Base-by-base conservation (phyloP, 2,329 filamentous ascomycete species). In the Diaporthe sp. region DNA sequence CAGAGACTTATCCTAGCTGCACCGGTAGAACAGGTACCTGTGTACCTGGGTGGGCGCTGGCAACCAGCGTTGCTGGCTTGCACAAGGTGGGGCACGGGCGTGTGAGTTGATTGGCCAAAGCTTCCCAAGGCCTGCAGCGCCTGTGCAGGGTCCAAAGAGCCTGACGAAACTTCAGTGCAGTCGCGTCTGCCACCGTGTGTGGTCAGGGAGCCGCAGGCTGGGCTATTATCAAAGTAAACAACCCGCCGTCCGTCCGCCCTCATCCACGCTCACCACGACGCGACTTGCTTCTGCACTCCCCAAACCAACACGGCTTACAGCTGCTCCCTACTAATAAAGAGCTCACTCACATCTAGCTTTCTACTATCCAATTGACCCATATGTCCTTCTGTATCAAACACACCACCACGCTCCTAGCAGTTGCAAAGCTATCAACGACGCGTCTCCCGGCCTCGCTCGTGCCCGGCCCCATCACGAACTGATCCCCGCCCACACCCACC, bases 401-500 rank as follows among this genome's bases (percentile, higher is more conserved):
- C 17, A 37, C 34, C 47, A 31, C 22, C 55, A 28, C 25, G 63
- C 49, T 47, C 68, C 73, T 65, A 42, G 70, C 47, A 63, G 63
- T 51, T 75, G 31, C 73, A 75, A n/a, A 53, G 68, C 42, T 15
- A 51, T 44, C 53, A 20, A 31, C 70, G 63, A 72, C 76, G 76
- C 76, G 76, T 77, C 63, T 71, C 37, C 37, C 37, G 15, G 44
- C 39, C 57, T 44, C 67, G 67, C 47, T 39, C 57, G 28, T 28
- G 39, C 55, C 47, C 58, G 12, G 17, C 71, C n/a, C 34, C 72
- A 61, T 25, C 58, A 44, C 39, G 28, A n/a, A 72, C 57, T 71
- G 76, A 81, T 80, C 77, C 76, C 73, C 73, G 72, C 76, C 44
- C 53, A n/a, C 77, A 31, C 49, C 76, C 83, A 86, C 81, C 79